phyloP scores from a whole-genome alignment of 306 rosid species.

The Begonia peltatifolia region DNA sequence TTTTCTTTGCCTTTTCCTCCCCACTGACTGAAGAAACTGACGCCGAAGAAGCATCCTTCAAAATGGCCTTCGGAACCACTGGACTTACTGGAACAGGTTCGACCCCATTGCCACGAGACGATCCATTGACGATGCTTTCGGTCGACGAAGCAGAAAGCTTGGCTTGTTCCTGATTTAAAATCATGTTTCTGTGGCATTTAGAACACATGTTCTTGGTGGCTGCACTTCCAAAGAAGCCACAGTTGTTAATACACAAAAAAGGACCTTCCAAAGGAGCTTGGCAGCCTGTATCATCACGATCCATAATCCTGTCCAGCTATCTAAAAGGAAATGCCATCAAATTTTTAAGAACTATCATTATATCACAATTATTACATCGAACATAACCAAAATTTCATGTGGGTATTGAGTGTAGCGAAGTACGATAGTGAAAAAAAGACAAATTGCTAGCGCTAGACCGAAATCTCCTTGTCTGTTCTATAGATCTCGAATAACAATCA shows the following conservation, averaged over 20 bases:
- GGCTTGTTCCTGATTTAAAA: conserved; percentile 75
- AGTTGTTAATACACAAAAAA: conserved; percentile 65
- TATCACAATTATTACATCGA: no score
- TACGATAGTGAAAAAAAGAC: no score
- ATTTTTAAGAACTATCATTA: neutral
- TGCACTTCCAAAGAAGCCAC: conserved; percentile 86
- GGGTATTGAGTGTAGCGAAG: no score
- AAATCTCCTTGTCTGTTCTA: neutral
- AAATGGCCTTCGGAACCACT: conserved; percentile 34
- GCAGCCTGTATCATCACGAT: conserved; percentile 83
- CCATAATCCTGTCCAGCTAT: conserved; percentile 25
- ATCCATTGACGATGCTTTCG: conserved; percentile 71
- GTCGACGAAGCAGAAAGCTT: conserved; percentile 75
- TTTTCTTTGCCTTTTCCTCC: conserved; percentile 55
- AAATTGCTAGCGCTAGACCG: no score
- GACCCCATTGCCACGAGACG: conserved; percentile 42
- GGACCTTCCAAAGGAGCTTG: conserved; percentile 94
- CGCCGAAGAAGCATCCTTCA: conserved; percentile 20
- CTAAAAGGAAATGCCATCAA: neutral
- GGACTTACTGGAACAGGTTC: conserved; percentile 25
- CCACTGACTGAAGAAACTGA: conserved; percentile 28
- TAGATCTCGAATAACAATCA: neutral
- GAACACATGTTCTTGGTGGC: conserved; percentile 96
- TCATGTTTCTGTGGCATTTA: conserved; percentile 79
- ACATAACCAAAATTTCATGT: neutral